Evolutionary conservation across 306 rosid genomes (phyloP).

Genomic region (Calophaca sinica): DNA sequence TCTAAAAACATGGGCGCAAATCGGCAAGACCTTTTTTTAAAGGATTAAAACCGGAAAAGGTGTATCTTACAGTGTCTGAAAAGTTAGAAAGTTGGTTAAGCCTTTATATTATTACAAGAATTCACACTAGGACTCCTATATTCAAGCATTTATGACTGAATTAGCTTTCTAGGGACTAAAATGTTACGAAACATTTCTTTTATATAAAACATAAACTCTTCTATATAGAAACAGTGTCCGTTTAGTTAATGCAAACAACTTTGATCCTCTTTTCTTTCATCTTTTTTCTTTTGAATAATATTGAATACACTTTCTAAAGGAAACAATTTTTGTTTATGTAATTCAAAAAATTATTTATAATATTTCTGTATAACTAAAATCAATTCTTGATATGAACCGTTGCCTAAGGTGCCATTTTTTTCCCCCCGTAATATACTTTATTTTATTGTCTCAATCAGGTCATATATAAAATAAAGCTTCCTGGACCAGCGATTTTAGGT

Average conservation of each 20-base stretch:
- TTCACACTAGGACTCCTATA: no score
- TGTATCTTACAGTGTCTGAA: no score
- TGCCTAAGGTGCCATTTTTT: neutral
- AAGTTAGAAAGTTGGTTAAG: no score
- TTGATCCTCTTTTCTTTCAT: neutral
- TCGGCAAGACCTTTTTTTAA: no score
- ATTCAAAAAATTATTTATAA: neutral
- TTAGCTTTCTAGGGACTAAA: no score
- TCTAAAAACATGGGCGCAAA: no score
- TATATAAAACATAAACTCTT: neutral
- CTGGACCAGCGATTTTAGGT: constrained; percentile 95
- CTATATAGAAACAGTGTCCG: neutral
- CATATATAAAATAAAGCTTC: constrained; percentile 94
- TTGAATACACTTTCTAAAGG: neutral
- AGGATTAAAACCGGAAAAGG: no score
- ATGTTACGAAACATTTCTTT: no score
- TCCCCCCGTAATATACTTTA: neutral
- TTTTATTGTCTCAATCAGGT: constrained; percentile 58
- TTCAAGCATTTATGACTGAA: no score
- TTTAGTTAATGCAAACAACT: constrained; percentile 7
- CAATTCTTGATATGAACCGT: constrained; percentile 20
- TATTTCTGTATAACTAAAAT: neutral
- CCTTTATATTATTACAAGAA: no score
- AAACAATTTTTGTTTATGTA: neutral
- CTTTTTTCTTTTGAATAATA: neutral